Base-by-base conservation (phyloP, 352 stramenopile genomes). In the Globisporangium radiosum region DNA sequence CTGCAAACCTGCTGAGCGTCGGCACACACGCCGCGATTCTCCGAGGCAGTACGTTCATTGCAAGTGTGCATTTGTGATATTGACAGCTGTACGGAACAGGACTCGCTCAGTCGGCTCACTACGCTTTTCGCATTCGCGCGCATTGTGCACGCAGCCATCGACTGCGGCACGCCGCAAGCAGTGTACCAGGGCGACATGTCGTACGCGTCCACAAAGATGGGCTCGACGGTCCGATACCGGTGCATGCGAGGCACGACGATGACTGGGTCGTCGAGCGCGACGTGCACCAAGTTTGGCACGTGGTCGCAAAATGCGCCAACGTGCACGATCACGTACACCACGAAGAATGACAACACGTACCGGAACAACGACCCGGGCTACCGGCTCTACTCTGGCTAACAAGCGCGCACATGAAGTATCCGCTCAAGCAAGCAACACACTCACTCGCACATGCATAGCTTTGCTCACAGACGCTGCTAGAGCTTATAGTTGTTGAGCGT, bases 331-430 rank as follows among this genome's bases (percentile, higher is more conserved):
- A 58, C 63, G 36, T 88, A 85, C 47, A 38, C 63, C 36, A 52
- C 52, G 8, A 68, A 62, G 38, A 81, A 76, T 7, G 78, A 88
- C 66, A 82, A 82, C 67, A 67, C 64, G 36, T 88, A 66, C 65
- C 84, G 73, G 67, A 86, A 77, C 54, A 56, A 70, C 52, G 70
- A 86, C 63, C 49, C 55, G 14, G 78, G 78, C 45, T 88, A 88
- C 59, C 52, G 56, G 8, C 63, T 87, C 33, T 84, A 84, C 66
- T 79, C 73, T 0, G 77, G 75, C 37, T 87, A 75, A 67, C 36
- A 4, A 43, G 39, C 10, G 39, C 39, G 14, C 14, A 25, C 25
- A 25, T 25, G 25, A 25, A 25, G 25, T 25, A 1, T 25, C 25
- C 25, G 25, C 25, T 25, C 25, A 2, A 25, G 2, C 25, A 25